These are phyloP conservation scores for Colletotrichum phormii DNA, from an alignment of 2,329 filamentous ascomycete genomes.

Conservation along the genomic window DNA sequence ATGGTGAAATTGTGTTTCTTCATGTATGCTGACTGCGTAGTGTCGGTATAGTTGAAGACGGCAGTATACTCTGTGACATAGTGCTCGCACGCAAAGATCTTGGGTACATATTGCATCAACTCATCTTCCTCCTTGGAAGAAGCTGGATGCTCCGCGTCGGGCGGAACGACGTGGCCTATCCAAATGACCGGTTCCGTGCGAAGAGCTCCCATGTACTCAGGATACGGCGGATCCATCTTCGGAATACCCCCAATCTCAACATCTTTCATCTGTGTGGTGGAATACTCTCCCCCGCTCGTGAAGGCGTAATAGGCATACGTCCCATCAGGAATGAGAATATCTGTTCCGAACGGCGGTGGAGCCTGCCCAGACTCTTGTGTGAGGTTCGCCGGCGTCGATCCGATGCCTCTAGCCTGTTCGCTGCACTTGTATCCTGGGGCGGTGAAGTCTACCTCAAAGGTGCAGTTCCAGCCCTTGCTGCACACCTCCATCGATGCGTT, in stretches of 20 bases:
- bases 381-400: conserved; percentile 40
- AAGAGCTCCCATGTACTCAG: conserved; percentile 46
- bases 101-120: conserved; percentile 44
- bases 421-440: conserved; percentile 51
- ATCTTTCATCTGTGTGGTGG: conserved; percentile 39
- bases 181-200: conserved; percentile 50
- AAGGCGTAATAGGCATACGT: conserved; percentile 47
- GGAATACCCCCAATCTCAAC: conserved; percentile 45
- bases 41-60: conserved; percentile 43
- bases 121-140: conserved; percentile 39
- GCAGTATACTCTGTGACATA: conserved; percentile 49
- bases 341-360: conserved; percentile 43
- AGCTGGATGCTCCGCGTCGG: conserved; percentile 33
- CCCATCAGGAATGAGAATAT: conserved; percentile 44
- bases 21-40: conserved; percentile 42
- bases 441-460: conserved; percentile 46
- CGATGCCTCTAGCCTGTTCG: conserved; percentile 44
- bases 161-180: conserved; percentile 44
- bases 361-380: conserved; percentile 40
- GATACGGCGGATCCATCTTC: conserved; percentile 39
- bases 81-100: conserved; percentile 49
- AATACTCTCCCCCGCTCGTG: conserved; percentile 45
- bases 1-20: conserved; percentile 38
- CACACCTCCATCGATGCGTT: conserved; percentile 47
- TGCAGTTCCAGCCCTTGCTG: conserved; percentile 50